Evolutionary conservation across 345 rosid genomes (phyloP), one percentile per base, ranked within the genome.

Genomic region (Xanthoceras sorbifolium): DNA sequence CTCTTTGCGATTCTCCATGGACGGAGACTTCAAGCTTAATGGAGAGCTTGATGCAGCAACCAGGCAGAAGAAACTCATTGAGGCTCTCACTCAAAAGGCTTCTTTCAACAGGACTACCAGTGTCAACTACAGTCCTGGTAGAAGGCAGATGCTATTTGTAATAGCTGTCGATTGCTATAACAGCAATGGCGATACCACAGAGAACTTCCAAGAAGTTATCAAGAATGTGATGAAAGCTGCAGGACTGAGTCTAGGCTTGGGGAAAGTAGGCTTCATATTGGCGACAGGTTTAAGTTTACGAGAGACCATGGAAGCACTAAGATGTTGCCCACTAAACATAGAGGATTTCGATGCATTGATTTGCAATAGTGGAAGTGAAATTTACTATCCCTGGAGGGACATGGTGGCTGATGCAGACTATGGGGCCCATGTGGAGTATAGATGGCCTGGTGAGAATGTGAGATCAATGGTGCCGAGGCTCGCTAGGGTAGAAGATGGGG

Each of bases 371-470:
- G 98, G 98, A 78, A 85, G 97, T 77, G 90, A 86, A 76, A 73
- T 93, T 84, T 90, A 86, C 76, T 89, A 87, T 75, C 97, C 98
- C 61, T 90, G 97, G 95, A 88, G 72, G 78, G 95, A 93, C 44
- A 83, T 90, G 90, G 88, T 69, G 62, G 90, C 87, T 69, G 97
- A 91, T 84, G 71, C 67, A 70, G 94, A 91, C 71, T 93, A 91
- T 29, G 94, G 87, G 73, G 90, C 88, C 70, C 97, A 90, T 78
- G 80, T 93, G 52, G 92, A 84, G 73, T 89, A 94, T 86, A 90
- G 93, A 85, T 94, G 97, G 97, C 95, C 97, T 9, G 92, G 95
- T 80, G 98, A 94, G 80, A 86, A 87, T 74, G 82, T 93, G 67
- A 84, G 81, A 72, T 86, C 92, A 3, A 82, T 79, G 64, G 85